Percentiles rank a stretch among this genome's conserved stretches.
Conservation (phyloP, 108 stramenopile genomes). For the Skeletonema grethae region DNA sequence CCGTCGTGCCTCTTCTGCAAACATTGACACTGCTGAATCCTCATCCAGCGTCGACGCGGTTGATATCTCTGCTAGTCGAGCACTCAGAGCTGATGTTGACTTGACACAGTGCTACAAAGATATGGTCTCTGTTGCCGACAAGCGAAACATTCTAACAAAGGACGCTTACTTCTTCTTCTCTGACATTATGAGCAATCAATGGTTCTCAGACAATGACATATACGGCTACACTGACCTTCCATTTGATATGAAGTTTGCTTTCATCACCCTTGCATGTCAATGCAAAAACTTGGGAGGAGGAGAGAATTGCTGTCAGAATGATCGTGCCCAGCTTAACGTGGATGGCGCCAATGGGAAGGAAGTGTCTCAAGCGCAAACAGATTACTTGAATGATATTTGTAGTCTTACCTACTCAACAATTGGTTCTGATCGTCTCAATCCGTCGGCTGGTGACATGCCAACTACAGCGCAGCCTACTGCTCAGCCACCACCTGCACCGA, state of each 20-base stretch:
- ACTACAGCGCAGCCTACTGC: neutral
- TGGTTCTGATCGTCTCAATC: conserved; percentile 7
- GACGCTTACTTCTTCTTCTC: neutral
- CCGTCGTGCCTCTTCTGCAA: neutral
- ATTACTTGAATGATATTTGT: conserved; percentile 22
- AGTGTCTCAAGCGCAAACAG: conserved; percentile 14
- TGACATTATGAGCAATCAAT: conserved; percentile 6
- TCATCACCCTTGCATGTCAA: conserved; percentile 29
- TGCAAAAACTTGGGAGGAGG: conserved; percentile 16
- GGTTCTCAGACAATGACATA: conserved; percentile 3
- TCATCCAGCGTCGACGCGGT: neutral
- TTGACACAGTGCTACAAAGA: neutral
- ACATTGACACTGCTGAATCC: neutral
- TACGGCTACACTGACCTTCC: neutral
- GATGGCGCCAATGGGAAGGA: conserved; percentile 13
- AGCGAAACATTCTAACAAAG: neutral
- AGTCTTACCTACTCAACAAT: neutral
- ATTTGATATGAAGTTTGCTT: conserved; percentile 11
- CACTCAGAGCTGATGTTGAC: neutral
- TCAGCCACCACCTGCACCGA: neutral
- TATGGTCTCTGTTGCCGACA: neutral
- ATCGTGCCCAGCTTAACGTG: conserved; percentile 13
- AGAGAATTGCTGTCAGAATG: conserved; percentile 16
- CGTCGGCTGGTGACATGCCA: neutral
- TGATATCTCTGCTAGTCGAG: neutral